Evolutionary conservation across 805 yeast species (phyloP).

Genomic region (Candida ulmi): DNA sequence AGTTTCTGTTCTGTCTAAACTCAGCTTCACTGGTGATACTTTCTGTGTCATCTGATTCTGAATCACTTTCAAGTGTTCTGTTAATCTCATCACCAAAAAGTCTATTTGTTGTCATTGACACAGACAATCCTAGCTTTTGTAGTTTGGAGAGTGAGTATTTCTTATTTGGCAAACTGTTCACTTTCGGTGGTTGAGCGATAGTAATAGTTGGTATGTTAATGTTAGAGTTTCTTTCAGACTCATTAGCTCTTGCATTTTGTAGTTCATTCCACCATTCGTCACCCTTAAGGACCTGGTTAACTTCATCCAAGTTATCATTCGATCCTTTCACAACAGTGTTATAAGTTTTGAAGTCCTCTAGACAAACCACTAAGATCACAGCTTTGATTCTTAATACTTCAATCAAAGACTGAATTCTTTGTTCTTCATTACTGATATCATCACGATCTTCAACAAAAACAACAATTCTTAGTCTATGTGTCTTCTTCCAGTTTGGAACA

Average conservation of each 20-base stretch:
- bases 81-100: constrained; percentile 30
- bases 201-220: constrained; percentile 29
- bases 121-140: constrained; percentile 72
- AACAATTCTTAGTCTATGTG: constrained; percentile 71
- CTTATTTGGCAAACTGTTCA: constrained; percentile 20
- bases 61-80: constrained; percentile 19
- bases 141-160: constrained; percentile 49
- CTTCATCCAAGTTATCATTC: constrained; percentile 34
- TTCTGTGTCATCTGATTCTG: constrained; percentile 26
- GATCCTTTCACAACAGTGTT: constrained; percentile 74
- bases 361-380: constrained; percentile 65
- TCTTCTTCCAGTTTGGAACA: constrained; percentile 86
- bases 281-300: constrained; percentile 45
- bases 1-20: neutral
- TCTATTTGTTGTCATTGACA: constrained; percentile 66
- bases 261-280: constrained; percentile 87
- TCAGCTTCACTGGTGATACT: constrained; percentile 17
- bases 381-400: constrained; percentile 83
- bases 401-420: constrained; percentile 56
- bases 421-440: constrained; percentile 67
- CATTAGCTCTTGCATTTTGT: constrained; percentile 45
- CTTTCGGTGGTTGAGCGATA: constrained; percentile 25
- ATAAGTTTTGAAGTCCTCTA: constrained; percentile 55
- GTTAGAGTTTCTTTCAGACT: constrained; percentile 10
- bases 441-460: constrained; percentile 78